phyloP scores from a whole-genome alignment of 352 stramenopile genomes.

The Phytopythium sindhum region DNA sequence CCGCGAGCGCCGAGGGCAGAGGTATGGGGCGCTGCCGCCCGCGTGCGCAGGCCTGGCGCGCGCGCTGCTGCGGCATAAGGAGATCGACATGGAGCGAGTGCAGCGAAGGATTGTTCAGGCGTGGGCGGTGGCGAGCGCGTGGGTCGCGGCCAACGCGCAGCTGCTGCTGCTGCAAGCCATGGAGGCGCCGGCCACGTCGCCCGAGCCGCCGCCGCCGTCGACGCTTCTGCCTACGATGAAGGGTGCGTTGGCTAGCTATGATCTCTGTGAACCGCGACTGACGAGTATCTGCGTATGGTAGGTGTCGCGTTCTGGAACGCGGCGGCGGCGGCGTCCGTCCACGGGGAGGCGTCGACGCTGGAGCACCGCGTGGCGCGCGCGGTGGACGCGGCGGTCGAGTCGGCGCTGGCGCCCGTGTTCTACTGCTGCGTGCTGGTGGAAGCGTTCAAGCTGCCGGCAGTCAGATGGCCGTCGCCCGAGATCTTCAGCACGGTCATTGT shows the following conservation, averaged over 20 bases:
- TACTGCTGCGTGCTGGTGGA: constrained; percentile 40
- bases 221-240: constrained; percentile 7
- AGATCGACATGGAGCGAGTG: not conserved
- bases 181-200: not conserved
- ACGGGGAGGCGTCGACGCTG: constrained; percentile 4
- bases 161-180: not conserved
- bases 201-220: not conserved
- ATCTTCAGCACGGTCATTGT: constrained; percentile 40
- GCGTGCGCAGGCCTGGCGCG: not conserved
- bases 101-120: not conserved
- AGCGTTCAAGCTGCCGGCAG: constrained; percentile 11
- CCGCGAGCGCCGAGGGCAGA: not conserved
- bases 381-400: constrained; percentile 27
- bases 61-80: not conserved
- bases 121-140: not conserved
- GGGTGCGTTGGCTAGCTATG: too few species aligned
- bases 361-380: not conserved
- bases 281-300: not conserved
- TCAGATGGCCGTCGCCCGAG: constrained; percentile 21
- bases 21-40: too few species aligned
- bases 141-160: not conserved
- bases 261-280: not conserved
- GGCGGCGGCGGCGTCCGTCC: not conserved
- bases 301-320: constrained; percentile 9
- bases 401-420: constrained; percentile 38